Evolutionary conservation across 106 monocot genomes (phyloP).

Genomic region (Dioscorea dumetorum): DNA sequence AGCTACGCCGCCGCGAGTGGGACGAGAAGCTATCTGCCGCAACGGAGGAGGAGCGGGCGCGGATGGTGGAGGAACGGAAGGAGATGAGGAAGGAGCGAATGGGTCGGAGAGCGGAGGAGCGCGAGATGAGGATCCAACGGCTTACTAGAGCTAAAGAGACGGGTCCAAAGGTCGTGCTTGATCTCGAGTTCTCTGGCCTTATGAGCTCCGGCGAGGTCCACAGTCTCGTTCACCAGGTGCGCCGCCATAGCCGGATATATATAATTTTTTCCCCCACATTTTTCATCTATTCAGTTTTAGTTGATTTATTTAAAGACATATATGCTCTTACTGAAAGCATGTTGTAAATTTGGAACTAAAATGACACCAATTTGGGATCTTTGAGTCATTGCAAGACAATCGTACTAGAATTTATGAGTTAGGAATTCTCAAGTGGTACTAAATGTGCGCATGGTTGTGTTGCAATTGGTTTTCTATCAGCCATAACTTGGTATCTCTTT

Average conservation of each 20-base stretch:
- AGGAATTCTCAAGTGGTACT: no score
- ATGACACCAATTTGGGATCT: no score
- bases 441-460: no score
- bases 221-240: constrained; percentile 85
- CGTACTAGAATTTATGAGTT: no score
- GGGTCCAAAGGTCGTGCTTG: constrained; percentile 61
- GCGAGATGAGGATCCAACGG: constrained; percentile 31
- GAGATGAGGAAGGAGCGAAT: constrained; percentile 49
- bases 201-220: constrained; percentile 77
- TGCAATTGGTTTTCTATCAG: no score
- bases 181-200: constrained; percentile 67
- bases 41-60: constrained; percentile 53
- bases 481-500: background rate
- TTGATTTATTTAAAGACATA: background rate
- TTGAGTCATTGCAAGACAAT: no score
- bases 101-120: constrained; percentile 42
- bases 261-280: background rate
- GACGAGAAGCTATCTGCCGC: constrained; percentile 55
- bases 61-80: constrained; percentile 34
- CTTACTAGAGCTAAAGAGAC: constrained; percentile 33
- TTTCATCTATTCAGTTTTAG: background rate
- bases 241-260: background rate
- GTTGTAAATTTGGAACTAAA: background rate
- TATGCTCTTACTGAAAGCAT: background rate
- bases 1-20: constrained; percentile 73